Evolutionary conservation across 805 yeast genomes (phyloP).

Genomic region (Ogataea thermomethanolica): DNA sequence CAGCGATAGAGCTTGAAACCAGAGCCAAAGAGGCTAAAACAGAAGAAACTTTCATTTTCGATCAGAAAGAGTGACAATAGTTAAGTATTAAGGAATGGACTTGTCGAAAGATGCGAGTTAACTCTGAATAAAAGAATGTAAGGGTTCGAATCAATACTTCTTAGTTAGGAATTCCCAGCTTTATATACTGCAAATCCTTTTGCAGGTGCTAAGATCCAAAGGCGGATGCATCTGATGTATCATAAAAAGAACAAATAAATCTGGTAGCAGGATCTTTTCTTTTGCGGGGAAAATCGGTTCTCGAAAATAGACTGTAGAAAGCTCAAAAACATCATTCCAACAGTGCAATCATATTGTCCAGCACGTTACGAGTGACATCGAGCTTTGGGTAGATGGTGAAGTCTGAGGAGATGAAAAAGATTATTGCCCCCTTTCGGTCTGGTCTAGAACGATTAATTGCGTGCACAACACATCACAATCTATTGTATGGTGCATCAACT

Average conservation of each 20-base stretch:
- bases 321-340: too few relatives aligned
- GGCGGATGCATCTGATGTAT: slow-evolving; percentile 10
- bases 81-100: slow-evolving; percentile 6
- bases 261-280: not conserved
- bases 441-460: slow-evolving; percentile 12
- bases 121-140: slow-evolving; percentile 8
- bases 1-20: slow-evolving; percentile 32
- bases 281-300: not conserved
- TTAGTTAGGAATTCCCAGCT: not conserved
- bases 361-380: too few relatives aligned
- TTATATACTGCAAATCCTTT: slow-evolving; percentile 4
- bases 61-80: slow-evolving; percentile 5
- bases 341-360: too few relatives aligned
- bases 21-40: slow-evolving; percentile 29
- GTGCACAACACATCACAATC: slow-evolving; percentile 10
- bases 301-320: too few relatives aligned
- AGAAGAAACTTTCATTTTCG: slow-evolving; percentile 27
- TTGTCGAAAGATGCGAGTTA: slow-evolving; percentile 2
- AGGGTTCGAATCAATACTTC: slow-evolving; percentile 9
- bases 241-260: not conserved
- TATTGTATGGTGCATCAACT: slow-evolving; percentile 5
- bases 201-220: slow-evolving; percentile 8
- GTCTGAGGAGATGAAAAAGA: not conserved
- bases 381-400: too few relatives aligned
- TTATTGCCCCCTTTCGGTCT: not conserved